phyloP scores from a whole-genome alignment of 345 rosid species.

The Boechera stricta region DNA sequence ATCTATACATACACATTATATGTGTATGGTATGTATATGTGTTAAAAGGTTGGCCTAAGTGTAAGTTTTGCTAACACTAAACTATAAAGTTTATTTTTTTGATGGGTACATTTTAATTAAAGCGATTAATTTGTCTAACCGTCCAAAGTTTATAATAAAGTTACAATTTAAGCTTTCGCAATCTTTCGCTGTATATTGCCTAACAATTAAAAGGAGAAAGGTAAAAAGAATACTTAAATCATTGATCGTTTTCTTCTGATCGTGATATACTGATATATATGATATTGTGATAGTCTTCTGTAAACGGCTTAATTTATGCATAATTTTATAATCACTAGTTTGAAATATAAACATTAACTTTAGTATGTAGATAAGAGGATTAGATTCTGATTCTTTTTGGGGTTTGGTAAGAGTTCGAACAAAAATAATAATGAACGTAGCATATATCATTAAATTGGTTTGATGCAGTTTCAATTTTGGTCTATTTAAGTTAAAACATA shows the following conservation, averaged over 20 bases:
- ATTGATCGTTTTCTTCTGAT: slow-evolving; percentile 15
- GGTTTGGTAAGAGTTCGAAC: neutral
- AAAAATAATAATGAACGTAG: neutral
- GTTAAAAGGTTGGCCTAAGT: slow-evolving; percentile 9
- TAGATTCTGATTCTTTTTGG: neutral
- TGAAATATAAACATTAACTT: neutral
- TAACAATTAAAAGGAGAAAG: slow-evolving; percentile 28
- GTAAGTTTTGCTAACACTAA: slow-evolving; percentile 1
- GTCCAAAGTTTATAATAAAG: slow-evolving; percentile 10
- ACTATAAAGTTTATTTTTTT: neutral
- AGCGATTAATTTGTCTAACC: neutral
- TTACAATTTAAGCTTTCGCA: slow-evolving; percentile 10
- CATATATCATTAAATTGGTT: neutral
- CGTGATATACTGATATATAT: neutral
- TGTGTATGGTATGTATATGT: neutral
- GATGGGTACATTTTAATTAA: neutral
- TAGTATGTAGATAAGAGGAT: neutral
- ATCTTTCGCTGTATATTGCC: slow-evolving; percentile 38
- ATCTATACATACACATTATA: slow-evolving; percentile 24
- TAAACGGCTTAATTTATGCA: neutral
- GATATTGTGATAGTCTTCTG: neutral
- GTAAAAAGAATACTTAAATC: slow-evolving; percentile 1
- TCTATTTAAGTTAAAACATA: neutral
- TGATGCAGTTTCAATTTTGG: neutral
- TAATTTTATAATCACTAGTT: neutral